Percentiles rank a stretch among this genome's conserved stretches.
Conservation (phyloP, 169 alveolate genomes). For the Cryptosporidium parvum region DNA sequence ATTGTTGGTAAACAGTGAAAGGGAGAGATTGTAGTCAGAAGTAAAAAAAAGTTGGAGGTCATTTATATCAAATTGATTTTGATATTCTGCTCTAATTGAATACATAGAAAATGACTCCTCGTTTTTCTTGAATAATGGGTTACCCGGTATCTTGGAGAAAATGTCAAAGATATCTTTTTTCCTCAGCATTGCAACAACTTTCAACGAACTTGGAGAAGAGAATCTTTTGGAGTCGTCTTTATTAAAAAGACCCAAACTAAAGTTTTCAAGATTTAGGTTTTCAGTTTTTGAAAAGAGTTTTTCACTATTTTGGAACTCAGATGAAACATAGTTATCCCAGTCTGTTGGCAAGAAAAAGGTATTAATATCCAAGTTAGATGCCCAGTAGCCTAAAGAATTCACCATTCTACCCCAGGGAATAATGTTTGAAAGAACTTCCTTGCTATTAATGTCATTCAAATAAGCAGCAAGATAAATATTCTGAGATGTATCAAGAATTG, state of each 20-base stretch:
- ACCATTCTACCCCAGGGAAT: constrained; percentile 71
- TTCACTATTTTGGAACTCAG: background rate
- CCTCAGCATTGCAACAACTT: constrained; percentile 18
- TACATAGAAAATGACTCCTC: background rate
- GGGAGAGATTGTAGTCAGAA: constrained; percentile 33
- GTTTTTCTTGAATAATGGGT: background rate
- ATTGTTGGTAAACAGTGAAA: constrained; percentile 34
- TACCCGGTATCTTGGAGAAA: constrained; percentile 25
- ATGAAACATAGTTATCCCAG: constrained; percentile 55
- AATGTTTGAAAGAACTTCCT: background rate
- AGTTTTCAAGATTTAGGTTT: constrained; percentile 1
- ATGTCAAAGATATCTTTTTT: constrained; percentile 22
- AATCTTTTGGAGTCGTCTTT: background rate
- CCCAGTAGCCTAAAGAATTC: constrained; percentile 46
- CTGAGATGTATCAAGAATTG: constrained; percentile 46
- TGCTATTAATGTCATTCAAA: background rate
- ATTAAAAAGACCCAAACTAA: background rate
- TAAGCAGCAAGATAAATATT: constrained; percentile 36
- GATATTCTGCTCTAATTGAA: background rate
- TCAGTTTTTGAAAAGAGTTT: background rate
- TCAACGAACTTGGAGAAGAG: constrained; percentile 44
- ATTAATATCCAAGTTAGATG: constrained; percentile 18
- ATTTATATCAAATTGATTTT: background rate
- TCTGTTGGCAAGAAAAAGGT: constrained; percentile 41
- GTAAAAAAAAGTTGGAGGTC: constrained; percentile 38